Conservation (phyloP, 1,284 basidiomycete species). For the Boletellus deceptivus region DNA sequence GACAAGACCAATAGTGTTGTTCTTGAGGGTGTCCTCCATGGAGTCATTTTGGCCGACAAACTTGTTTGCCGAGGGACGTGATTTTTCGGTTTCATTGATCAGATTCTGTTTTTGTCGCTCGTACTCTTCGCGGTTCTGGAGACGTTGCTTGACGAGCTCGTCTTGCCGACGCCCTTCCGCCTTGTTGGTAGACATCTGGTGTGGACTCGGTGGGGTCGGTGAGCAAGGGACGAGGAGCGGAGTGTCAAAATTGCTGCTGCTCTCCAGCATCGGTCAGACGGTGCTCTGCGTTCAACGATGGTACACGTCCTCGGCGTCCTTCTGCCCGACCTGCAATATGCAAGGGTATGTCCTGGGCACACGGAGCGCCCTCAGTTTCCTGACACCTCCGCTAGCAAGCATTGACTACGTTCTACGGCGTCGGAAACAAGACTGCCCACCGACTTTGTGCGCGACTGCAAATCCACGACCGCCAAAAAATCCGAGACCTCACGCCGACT, state of each 20-base stretch:
- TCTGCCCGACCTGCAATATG: conserved; percentile 65
- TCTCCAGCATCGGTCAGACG: too few relatives aligned
- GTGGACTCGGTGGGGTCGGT: conserved; percentile 5
- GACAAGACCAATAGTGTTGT: conserved; percentile 92
- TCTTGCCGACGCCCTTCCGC: conserved; percentile 78
- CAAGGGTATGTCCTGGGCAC: conserved; percentile 49
- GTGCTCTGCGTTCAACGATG: conserved; percentile 38
- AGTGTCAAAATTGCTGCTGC: conserved; percentile 29
- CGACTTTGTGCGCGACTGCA: conserved; percentile 86
- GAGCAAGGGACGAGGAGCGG: conserved; percentile 20
- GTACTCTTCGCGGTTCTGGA: conserved; percentile 82
- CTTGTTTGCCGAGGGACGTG: conserved; percentile 77
- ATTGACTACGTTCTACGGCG: conserved; percentile 80
- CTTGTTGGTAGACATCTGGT: conserved; percentile 61
- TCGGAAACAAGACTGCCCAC: conserved; percentile 71
- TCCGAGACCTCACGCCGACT: conserved; percentile 72
- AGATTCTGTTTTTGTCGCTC: conserved; percentile 87
- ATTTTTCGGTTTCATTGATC: conserved; percentile 80
- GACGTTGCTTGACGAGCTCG: conserved; percentile 75
- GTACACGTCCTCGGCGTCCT: conserved; percentile 78
- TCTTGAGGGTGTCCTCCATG: conserved; percentile 92
- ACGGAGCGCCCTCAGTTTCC: neutral
- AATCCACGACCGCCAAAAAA: conserved; percentile 78
- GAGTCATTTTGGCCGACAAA: conserved; percentile 95
- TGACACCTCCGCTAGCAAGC: conserved; percentile 62